Evolutionary conservation across 805 yeast species (phyloP).

Genomic region (Huiozyma sinensis): DNA sequence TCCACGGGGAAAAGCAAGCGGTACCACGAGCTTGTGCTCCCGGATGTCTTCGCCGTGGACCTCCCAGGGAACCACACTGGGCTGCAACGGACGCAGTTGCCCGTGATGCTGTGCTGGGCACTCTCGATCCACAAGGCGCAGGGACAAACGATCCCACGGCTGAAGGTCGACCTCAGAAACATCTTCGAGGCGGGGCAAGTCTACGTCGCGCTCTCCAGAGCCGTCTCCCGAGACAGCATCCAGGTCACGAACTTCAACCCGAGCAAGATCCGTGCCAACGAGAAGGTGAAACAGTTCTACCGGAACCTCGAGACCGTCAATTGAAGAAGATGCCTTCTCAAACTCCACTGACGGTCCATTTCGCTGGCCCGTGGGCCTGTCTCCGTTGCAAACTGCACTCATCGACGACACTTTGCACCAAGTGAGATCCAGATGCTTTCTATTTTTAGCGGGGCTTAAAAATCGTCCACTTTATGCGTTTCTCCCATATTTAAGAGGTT

Average conservation of each 20-base stretch:
- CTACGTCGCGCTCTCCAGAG: constrained; percentile 90
- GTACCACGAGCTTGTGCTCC: constrained; percentile 27
- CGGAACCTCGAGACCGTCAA: constrained; percentile 29
- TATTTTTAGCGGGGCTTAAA: neutral
- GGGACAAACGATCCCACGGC: constrained; percentile 76
- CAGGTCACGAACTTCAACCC: constrained; percentile 70
- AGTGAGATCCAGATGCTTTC: neutral
- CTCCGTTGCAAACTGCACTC: neutral
- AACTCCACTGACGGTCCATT: neutral
- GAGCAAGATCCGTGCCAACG: constrained; percentile 45
- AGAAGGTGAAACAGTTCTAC: constrained; percentile 53
- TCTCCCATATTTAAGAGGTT: no score
- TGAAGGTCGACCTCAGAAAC: constrained; percentile 61
- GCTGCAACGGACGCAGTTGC: constrained; percentile 53
- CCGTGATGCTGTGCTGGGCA: constrained; percentile 93
- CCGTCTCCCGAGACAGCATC: constrained; percentile 70
- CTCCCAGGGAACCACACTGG: constrained; percentile 24
- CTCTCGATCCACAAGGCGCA: constrained; percentile 92
- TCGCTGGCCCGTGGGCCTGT: neutral
- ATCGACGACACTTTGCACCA: neutral
- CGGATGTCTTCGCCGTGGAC: constrained; percentile 32
- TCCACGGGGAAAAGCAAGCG: constrained; percentile 18
- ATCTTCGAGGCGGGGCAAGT: constrained; percentile 92
- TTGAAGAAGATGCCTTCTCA: neutral
- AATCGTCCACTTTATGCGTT: neutral